phyloP scores from a whole-genome alignment of 495 filamentous ascomycete genomes.

The Hypoxylon subgilvum region DNA sequence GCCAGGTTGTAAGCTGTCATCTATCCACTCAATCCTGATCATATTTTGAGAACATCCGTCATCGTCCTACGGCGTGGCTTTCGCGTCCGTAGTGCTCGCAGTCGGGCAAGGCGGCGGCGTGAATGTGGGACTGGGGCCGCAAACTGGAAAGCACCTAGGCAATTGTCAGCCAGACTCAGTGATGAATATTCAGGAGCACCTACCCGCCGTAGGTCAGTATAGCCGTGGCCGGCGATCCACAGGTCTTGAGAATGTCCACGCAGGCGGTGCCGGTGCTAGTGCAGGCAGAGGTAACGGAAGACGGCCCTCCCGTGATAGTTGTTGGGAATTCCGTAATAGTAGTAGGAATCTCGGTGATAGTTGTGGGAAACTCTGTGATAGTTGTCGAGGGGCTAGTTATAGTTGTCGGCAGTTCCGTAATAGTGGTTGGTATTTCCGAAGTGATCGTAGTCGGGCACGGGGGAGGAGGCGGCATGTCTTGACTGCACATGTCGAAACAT shows the following conservation, averaged over 20 bases:
- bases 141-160: constrained; percentile 33
- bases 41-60: not conserved
- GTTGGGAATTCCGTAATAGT: not conserved
- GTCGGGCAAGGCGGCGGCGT: constrained; percentile 33
- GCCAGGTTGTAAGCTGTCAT: not conserved
- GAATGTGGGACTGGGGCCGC: constrained; percentile 33
- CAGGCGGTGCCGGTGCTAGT: constrained; percentile 35
- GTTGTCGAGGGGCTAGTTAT: no score
- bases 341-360: no score
- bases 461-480: constrained; percentile 19
- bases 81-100: not conserved
- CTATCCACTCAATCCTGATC: not conserved
- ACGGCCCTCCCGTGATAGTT: not conserved
- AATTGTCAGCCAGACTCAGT: not conserved
- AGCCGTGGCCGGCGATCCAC: constrained; percentile 37
- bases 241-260: constrained; percentile 30
- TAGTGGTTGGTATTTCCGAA: not conserved
- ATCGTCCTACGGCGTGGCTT: not conserved
- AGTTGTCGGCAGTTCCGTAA: not conserved
- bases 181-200: not conserved
- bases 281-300: constrained; percentile 5
- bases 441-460: constrained; percentile 16
- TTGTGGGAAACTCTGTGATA: not conserved
- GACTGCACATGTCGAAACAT: constrained; percentile 30
- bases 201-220: constrained; percentile 38